Percentiles rank a stretch among this genome's conserved stretches.
Evolutionary conservation across 257 asterid genomes (phyloP).

Genomic region (Gentiana straminea): DNA sequence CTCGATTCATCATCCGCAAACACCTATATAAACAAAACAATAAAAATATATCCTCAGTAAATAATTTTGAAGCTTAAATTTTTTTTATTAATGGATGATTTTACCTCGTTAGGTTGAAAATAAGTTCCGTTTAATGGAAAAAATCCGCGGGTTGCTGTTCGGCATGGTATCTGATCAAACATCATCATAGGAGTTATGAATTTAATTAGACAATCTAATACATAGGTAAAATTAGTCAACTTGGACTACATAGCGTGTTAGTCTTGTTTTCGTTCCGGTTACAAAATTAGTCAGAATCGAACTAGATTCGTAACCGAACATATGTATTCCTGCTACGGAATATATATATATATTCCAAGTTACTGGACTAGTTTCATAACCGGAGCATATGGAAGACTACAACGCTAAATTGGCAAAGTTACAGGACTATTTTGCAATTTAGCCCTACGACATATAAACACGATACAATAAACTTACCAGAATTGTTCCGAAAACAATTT

Average conservation of each 20-base stretch:
- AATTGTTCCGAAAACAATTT: slow-evolving; percentile 34
- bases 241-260: no score
- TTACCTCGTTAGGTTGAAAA: slow-evolving; percentile 72
- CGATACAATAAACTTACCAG: slow-evolving; percentile 24
- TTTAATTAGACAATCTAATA: not conserved
- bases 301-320: no score
- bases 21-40: slow-evolving; percentile 24
- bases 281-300: no score
- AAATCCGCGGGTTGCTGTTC: slow-evolving; percentile 46
- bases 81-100: not conserved
- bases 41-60: not conserved
- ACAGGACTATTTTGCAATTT: no score
- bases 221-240: not conserved
- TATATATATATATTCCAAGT: no score
- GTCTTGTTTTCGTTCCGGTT: no score
- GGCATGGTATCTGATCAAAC: slow-evolving; percentile 44
- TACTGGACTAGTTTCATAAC: no score
- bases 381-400: no score
- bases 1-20: slow-evolving; percentile 62
- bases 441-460: no score
- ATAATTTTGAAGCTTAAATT: not conserved
- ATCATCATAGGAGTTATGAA: not conserved
- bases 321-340: no score
- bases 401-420: no score
- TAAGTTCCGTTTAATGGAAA: slow-evolving; percentile 81